A percentile compares a stretch with the other conserved stretches of the same genome.
Evolutionary conservation across 345 rosid genomes (phyloP).

Genomic region (Gossypium anomalum): DNA sequence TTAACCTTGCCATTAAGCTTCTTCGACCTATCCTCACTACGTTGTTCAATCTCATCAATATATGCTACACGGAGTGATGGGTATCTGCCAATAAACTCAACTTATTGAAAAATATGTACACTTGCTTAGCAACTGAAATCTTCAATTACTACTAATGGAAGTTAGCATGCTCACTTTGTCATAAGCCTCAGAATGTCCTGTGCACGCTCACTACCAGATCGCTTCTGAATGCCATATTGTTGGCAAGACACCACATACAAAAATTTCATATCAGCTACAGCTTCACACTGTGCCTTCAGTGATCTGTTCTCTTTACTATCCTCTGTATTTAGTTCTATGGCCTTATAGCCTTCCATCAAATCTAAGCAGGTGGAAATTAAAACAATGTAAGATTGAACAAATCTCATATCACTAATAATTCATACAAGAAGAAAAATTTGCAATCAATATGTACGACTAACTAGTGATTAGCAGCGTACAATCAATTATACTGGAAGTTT

Average conservation of each 20-base stretch:
- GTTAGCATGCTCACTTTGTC: conserved; percentile 53
- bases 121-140: conserved; percentile 11
- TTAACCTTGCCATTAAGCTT: conserved; percentile 69
- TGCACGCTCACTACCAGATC: conserved; percentile 80
- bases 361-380: conserved; percentile 42
- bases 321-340: conserved; percentile 68
- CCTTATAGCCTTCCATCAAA: conserved; percentile 96
- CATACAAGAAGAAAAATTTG: background rate
- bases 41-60: conserved; percentile 95
- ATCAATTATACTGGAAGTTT: background rate
- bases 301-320: conserved; percentile 77
- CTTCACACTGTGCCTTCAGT: conserved; percentile 86
- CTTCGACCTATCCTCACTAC: conserved; percentile 58
- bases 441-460: background rate
- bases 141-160: background rate
- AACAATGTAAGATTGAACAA: conserved; percentile 21
- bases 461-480: background rate
- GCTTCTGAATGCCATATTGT: conserved; percentile 87
- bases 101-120: background rate
- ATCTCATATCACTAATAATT: background rate
- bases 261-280: conserved; percentile 97
- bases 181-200: conserved; percentile 85
- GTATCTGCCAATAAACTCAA: conserved; percentile 47
- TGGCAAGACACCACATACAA: conserved; percentile 96
- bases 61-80: conserved; percentile 99